phyloP scores from a whole-genome alignment of 2,329 filamentous ascomycete genomes.

The Coniochaeta hoffmannii region DNA sequence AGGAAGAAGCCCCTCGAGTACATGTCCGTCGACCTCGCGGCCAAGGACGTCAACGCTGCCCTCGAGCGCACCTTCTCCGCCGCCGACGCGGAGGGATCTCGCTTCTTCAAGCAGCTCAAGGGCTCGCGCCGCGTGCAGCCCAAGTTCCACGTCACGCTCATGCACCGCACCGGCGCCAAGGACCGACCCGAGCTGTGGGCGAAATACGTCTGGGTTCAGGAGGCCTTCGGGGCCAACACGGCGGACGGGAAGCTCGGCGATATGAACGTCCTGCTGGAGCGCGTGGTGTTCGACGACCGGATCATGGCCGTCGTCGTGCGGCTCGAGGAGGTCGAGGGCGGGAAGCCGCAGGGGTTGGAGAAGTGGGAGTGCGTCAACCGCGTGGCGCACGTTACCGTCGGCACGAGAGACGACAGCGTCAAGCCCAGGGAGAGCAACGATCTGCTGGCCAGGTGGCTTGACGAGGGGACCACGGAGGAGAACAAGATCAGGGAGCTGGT shows the following conservation, averaged over 20 bases:
- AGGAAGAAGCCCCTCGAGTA: slow-evolving; percentile 49
- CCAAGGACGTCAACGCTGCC: slow-evolving; percentile 36
- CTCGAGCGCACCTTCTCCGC: slow-evolving; percentile 62
- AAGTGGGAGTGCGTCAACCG: slow-evolving; percentile 66
- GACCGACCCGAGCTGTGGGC: slow-evolving; percentile 67
- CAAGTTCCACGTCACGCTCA: slow-evolving; percentile 90
- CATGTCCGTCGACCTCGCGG: slow-evolving; percentile 42
- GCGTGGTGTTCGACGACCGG: slow-evolving; percentile 75
- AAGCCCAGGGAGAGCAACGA: slow-evolving; percentile 96
- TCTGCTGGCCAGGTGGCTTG: slow-evolving; percentile 67
- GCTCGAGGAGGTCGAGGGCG: slow-evolving; percentile 48
- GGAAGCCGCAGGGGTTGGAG: slow-evolving; percentile 18
- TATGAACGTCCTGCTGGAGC: slow-evolving; percentile 57
- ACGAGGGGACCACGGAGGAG: slow-evolving; percentile 37
- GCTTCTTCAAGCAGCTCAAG: slow-evolving; percentile 70
- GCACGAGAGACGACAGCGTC: slow-evolving; percentile 64
- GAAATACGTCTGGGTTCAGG: slow-evolving; percentile 57
- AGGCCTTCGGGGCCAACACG: slow-evolving; percentile 27
- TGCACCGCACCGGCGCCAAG: slow-evolving; percentile 63
- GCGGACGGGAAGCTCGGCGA: slow-evolving; percentile 50
- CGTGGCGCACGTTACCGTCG: slow-evolving; percentile 82
- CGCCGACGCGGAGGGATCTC: slow-evolving; percentile 42
- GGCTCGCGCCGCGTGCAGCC: slow-evolving; percentile 67
- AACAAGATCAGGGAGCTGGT: slow-evolving; percentile 39
- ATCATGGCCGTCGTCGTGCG: slow-evolving; percentile 90